Evolutionary conservation across 23 red algal species (phyloP).

Genomic region (Porphyridium purpureum): DNA sequence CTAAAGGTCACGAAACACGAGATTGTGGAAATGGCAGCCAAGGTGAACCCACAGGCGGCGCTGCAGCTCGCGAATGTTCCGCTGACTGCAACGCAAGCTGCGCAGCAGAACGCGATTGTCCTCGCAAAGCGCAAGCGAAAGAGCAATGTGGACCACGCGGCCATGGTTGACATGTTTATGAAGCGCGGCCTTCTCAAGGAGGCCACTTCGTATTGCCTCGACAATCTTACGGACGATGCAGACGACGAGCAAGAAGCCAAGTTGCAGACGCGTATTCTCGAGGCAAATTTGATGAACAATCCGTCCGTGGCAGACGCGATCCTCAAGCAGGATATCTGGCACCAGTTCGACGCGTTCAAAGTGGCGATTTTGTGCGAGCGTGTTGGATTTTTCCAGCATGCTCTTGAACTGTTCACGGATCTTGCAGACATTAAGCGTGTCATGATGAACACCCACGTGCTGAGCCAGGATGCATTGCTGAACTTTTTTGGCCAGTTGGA

Average conservation of each 20-base stretch:
- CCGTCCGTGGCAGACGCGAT: conserved; percentile 96
- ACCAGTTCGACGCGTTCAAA: conserved; percentile 62
- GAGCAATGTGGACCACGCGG: conserved; percentile 40
- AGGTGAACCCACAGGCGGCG: conserved; percentile 47
- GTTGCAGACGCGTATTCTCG: conserved; percentile 86
- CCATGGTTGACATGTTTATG: conserved; percentile 83
- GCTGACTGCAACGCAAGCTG: conserved; percentile 1
- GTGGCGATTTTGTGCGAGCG: conserved; percentile 88
- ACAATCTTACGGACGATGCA: conserved; percentile 46
- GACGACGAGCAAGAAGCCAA: conserved; percentile 37
- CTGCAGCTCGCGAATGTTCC: conserved; percentile 5
- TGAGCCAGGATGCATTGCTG: conserved; percentile 80
- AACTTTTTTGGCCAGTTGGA: conserved; percentile 75
- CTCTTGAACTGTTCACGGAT: conserved; percentile 71
- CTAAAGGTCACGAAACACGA: conserved; percentile 44
- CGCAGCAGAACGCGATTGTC: conserved; percentile 35
- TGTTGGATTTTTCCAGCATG: conserved; percentile 78
- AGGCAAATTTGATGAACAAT: conserved; percentile 47
- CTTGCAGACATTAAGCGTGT: conserved; percentile 87
- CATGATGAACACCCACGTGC: conserved; percentile 74
- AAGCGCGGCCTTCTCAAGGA: conserved; percentile 77
- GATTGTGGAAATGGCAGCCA: conserved; percentile 42
- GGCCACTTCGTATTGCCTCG: conserved; percentile 66
- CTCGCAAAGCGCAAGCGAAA: conserved; percentile 25
- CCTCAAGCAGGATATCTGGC: conserved; percentile 86